A percentile compares a stretch with the other conserved stretches of the same genome.
Evolutionary conservation across 2,329 filamentous ascomycete genomes (phyloP).

Genomic region (Aspergillus novoparasiticus): DNA sequence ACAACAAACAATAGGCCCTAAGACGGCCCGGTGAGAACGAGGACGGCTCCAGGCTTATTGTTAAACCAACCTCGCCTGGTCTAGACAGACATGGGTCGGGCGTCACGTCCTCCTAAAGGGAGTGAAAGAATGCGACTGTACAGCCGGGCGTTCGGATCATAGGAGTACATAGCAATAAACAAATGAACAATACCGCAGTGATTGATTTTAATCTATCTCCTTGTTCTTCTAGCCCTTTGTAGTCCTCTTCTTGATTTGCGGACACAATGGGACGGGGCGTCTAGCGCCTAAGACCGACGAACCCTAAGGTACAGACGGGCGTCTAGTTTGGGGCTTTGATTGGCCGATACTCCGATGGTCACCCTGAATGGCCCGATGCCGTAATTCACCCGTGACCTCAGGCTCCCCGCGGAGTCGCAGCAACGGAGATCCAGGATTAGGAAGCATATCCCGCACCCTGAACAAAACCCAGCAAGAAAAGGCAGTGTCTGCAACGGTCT

Average conservation of each 20-base stretch:
- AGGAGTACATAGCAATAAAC: conserved; percentile 16
- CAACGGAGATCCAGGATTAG: neutral
- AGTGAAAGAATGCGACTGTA: conserved; percentile 16
- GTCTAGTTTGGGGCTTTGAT: neutral
- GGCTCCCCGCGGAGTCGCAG: neutral
- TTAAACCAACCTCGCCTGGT: neutral
- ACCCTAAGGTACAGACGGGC: conserved; percentile 6
- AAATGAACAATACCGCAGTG: neutral
- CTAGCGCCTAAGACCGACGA: conserved; percentile 6
- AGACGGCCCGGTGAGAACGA: neutral
- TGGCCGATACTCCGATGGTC: neutral
- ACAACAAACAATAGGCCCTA: conserved; percentile 13
- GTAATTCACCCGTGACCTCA: neutral
- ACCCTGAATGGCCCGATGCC: conserved; percentile 2
- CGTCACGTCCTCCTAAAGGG: neutral
- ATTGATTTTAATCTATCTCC: neutral
- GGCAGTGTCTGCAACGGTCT: neutral
- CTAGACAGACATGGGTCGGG: neutral
- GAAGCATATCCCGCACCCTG: neutral
- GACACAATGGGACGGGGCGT: neutral
- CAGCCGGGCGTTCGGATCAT: conserved; percentile 13
- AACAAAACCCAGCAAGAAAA: neutral
- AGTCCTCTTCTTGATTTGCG: neutral
- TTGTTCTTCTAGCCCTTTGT: neutral
- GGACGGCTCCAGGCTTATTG: neutral